Evolutionary conservation across 108 stramenopile species (phyloP), one percentile per base, ranked within the genome.

Genomic region (Fragilaria radians): DNA sequence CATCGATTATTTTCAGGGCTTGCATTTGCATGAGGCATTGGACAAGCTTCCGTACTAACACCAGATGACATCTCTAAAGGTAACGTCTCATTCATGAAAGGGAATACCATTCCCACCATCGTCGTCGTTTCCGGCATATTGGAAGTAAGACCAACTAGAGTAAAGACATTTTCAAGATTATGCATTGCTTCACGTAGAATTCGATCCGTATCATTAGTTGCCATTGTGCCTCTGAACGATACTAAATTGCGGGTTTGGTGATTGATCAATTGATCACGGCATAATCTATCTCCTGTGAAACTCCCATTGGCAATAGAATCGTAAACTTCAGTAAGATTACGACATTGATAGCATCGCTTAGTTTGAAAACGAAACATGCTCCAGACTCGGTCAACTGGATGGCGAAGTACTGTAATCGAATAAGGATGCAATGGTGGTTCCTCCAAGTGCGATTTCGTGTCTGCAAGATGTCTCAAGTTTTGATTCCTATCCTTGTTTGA

Each of bases 321-420:
- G 48, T 82, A 81, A 28, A 90, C 71, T 19, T 82, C 78, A 32
- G 70, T 79, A 50, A 90, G 57, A 31, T 71, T 65, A 30, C 48
- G 48, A 66, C 89, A 90, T 11, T 75, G 45, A 62, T 80, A 90
- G 55, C 89, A 90, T 0, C 48, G 25, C 46, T 76, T 62, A 17
- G 86, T 80, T 36, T 76, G 72, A 57, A 83, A 90, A 9, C 83
- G 71, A 52, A 73, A 90, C 85, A 86, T 86, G 28, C 76, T 78
- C 89, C 89, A 90, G 0, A 86, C 89, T 11, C 89, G 79, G 51
- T 86, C 85, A 21, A 87, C 76, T 1, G 89, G 89, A 66, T 90
- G 70, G 17, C 89, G 68, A 48, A 90, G 62, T 0, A 87, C 76
- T 21, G 89, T 86, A 31, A 90, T 56, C 42, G 80, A 79, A 36